Evolutionary conservation across 1,284 basidiomycete species (phyloP).

Genomic region (Cerrena zonata): DNA sequence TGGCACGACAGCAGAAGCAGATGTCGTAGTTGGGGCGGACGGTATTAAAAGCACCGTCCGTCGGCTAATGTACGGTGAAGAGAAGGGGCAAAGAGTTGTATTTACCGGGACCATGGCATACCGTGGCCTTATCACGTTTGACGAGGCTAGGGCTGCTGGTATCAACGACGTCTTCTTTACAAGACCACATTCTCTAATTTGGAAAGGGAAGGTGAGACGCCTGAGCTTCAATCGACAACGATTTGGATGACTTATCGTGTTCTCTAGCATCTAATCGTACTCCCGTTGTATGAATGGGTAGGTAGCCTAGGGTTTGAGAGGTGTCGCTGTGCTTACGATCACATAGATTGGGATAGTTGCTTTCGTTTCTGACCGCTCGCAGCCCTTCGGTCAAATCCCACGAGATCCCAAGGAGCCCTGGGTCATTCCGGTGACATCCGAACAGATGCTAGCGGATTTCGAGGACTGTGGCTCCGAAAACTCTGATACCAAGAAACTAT

Average conservation of each 20-base stretch:
- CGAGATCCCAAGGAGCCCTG: slow-evolving; percentile 36
- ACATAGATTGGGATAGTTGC: slow-evolving; percentile 48
- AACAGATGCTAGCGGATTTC: slow-evolving; percentile 44
- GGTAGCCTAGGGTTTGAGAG: neutral
- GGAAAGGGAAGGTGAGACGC: slow-evolving; percentile 35
- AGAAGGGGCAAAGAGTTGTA: slow-evolving; percentile 20
- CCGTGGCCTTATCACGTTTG: slow-evolving; percentile 38
- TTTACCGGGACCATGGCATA: slow-evolving; percentile 45
- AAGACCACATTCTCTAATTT: slow-evolving; percentile 37
- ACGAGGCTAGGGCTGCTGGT: slow-evolving; percentile 34
- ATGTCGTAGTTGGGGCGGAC: slow-evolving; percentile 20
- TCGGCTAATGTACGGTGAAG: neutral
- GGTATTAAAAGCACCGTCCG: slow-evolving; percentile 41
- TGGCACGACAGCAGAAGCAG: slow-evolving; percentile 14
- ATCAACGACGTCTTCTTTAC: slow-evolving; percentile 35
- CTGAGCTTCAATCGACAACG: neutral
- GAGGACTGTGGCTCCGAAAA: slow-evolving; percentile 40
- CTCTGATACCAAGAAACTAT: slow-evolving; percentile 35
- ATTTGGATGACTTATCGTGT: neutral
- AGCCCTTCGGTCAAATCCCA: slow-evolving; percentile 31
- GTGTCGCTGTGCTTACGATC: neutral
- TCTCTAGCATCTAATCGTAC: slow-evolving; percentile 50
- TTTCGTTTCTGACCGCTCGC: slow-evolving; percentile 26
- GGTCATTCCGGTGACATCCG: slow-evolving; percentile 38
- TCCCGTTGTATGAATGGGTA: slow-evolving; percentile 46